Evolutionary conservation across 805 yeast species (phyloP).

Genomic region (Ogataea allantospora): DNA sequence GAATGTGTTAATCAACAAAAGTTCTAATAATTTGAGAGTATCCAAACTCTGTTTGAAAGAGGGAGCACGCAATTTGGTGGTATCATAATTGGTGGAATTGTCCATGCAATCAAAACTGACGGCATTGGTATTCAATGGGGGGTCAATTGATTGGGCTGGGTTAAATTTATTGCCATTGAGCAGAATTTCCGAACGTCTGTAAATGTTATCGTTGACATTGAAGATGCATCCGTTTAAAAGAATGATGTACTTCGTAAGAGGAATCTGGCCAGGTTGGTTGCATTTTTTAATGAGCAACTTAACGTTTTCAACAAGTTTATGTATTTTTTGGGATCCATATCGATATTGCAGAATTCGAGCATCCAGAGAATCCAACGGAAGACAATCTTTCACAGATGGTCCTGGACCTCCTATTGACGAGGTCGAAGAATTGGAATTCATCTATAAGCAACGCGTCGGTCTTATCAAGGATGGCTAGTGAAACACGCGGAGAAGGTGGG

Average conservation of each 20-base stretch:
- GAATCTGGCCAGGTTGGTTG: slow-evolving; percentile 27
- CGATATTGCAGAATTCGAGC: slow-evolving; percentile 58
- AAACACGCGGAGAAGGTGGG: neutral
- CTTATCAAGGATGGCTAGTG: slow-evolving; percentile 3
- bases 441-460: slow-evolving; percentile 4
- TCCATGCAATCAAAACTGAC: slow-evolving; percentile 36
- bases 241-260: slow-evolving; percentile 36
- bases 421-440: slow-evolving; percentile 2
- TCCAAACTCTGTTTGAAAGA: slow-evolving; percentile 28
- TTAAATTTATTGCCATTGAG: slow-evolving; percentile 41
- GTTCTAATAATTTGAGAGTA: slow-evolving; percentile 27
- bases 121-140: slow-evolving; percentile 38
- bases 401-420: neutral
- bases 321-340: slow-evolving; percentile 49
- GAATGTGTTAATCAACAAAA: slow-evolving; percentile 29
- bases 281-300: slow-evolving; percentile 22
- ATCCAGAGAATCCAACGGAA: slow-evolving; percentile 47
- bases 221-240: slow-evolving; percentile 40
- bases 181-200: slow-evolving; percentile 39
- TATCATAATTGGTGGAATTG: slow-evolving; percentile 33
- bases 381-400: slow-evolving; percentile 27
- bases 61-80: slow-evolving; percentile 33
- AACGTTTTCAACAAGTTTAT: slow-evolving; percentile 36
- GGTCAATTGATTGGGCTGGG: slow-evolving; percentile 39
- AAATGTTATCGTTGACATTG: slow-evolving; percentile 39